These are phyloP conservation scores for Forsythia viridissima DNA, from an alignment of 257 asterid genomes.

Conservation along the genomic window DNA sequence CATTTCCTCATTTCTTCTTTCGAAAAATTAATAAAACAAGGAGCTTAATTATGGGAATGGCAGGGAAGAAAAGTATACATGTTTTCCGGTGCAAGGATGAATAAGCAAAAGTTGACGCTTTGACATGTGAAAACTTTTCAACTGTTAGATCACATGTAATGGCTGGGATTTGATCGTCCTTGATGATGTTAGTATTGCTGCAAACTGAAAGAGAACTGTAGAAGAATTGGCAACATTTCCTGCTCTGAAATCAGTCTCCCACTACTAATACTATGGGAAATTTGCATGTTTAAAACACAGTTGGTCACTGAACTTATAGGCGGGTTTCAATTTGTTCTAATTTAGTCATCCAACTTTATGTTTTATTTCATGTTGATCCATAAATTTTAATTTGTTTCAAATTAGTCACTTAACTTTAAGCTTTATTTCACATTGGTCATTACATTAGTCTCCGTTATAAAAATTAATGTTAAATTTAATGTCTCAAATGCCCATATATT, in stretches of 20 bases:
- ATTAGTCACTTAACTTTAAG: too few relatives aligned
- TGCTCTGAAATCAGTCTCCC: conserved; percentile 19
- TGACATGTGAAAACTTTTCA: conserved; percentile 34
- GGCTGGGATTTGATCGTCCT: conserved; percentile 39
- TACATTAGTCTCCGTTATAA: too few relatives aligned
- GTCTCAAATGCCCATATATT: too few relatives aligned
- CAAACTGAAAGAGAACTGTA: conserved; percentile 58
- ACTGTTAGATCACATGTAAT: conserved; percentile 44
- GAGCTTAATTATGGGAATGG: neutral
- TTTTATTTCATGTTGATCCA: too few relatives aligned
- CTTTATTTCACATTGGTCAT: too few relatives aligned
- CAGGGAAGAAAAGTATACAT: neutral
- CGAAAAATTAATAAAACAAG: neutral
- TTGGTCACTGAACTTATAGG: neutral
- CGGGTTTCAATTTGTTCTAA: too few relatives aligned
- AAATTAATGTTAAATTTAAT: too few relatives aligned
- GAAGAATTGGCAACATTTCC: conserved; percentile 45
- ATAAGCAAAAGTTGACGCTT: conserved; percentile 50
- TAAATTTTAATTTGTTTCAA: too few relatives aligned
- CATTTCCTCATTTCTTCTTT: neutral
- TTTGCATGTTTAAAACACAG: neutral
- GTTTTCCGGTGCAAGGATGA: neutral
- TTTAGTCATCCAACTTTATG: too few relatives aligned
- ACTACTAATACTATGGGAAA: neutral
- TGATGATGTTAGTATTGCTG: conserved; percentile 36